Conservation (phyloP, 1,284 basidiomycete species). For the Abortiporus biennis region DNA sequence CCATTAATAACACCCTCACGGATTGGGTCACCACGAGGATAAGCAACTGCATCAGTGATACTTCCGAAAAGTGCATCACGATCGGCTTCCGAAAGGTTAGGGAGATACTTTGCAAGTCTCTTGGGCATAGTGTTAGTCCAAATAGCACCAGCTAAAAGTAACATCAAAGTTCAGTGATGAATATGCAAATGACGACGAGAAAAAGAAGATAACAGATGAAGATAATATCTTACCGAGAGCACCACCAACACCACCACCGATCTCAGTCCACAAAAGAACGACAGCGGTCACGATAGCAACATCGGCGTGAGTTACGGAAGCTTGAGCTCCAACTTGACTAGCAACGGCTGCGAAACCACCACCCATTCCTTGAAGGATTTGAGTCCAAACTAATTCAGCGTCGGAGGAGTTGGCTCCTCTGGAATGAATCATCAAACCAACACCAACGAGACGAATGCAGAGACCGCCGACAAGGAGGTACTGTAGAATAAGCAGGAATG, state of each 20-base stretch:
- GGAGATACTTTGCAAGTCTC: constrained; percentile 48
- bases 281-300: constrained; percentile 81
- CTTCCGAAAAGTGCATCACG: constrained; percentile 40
- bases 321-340: constrained; percentile 74
- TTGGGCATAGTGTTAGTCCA: constrained; percentile 58
- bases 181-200: neutral
- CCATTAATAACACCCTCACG: constrained; percentile 52
- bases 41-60: constrained; percentile 39
- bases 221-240: constrained; percentile 39
- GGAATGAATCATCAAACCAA: constrained; percentile 69
- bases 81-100: constrained; percentile 31
- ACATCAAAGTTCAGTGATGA: neutral
- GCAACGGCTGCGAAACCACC: constrained; percentile 73
- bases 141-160: constrained; percentile 42
- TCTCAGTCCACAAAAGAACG: constrained; percentile 74
- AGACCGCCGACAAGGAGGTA: constrained; percentile 62
- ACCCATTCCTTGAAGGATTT: constrained; percentile 73
- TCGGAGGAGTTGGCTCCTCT: constrained; percentile 56
- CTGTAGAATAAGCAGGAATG: constrained; percentile 24
- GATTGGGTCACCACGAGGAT: constrained; percentile 44
- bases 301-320: constrained; percentile 68
- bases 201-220: neutral
- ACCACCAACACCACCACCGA: constrained; percentile 69
- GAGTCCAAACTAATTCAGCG: constrained; percentile 60
- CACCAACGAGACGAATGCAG: constrained; percentile 62